Evolutionary conservation across 2,329 filamentous ascomycete genomes (phyloP), one percentile per base, ranked within the genome.

Genomic region (Penicillium glabrum): DNA sequence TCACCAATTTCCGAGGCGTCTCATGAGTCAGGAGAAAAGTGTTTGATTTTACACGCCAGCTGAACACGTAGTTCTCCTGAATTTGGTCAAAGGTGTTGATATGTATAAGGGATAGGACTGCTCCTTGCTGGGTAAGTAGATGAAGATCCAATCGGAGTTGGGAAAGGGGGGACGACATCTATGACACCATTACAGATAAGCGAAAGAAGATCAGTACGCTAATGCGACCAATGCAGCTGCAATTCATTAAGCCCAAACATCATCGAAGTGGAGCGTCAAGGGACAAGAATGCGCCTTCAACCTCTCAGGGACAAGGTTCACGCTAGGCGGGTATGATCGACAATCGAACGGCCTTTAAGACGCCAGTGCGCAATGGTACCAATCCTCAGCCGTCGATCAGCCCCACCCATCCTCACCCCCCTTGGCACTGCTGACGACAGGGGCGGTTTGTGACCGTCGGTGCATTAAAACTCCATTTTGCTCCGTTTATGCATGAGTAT

Each of bases 311-410:
- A 59, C 56, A 58, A 60, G 46, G 60, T 62, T 64, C 41, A 37
- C 58, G 54, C 60, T 61, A 63, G 54, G 54, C 26, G 43, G 54
- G 41, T 52, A 64, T 60, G 64, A 65, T 66, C 64, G 57, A 60
- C 63, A 56, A 46, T 53, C 37, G 59, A 65, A 61, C 53, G 56
- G 51, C 53, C 46, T 57, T 46, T 54, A 53, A 45, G 46, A 50
- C 29, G 51, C 37, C 56, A 45, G n/a, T 53, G 23, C 44, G 19
- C 52, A 59, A 59, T 61, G 54, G 57, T 59, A 10, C 55, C 51
- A 62, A 63, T 58, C 53, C 45, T 53, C 23, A 14, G 24, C n/a
- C 33, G 61, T 52, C 61, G 60, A 65, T 62, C 61, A 46, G 54
- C 35, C 53, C 59, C 62, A 65, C 58, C 23, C 49, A 35, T 52